Evolutionary conservation across 2,329 filamentous ascomycete genomes (phyloP), one percentile per base, ranked within the genome.

Genomic region (Sarocladium strictum): DNA sequence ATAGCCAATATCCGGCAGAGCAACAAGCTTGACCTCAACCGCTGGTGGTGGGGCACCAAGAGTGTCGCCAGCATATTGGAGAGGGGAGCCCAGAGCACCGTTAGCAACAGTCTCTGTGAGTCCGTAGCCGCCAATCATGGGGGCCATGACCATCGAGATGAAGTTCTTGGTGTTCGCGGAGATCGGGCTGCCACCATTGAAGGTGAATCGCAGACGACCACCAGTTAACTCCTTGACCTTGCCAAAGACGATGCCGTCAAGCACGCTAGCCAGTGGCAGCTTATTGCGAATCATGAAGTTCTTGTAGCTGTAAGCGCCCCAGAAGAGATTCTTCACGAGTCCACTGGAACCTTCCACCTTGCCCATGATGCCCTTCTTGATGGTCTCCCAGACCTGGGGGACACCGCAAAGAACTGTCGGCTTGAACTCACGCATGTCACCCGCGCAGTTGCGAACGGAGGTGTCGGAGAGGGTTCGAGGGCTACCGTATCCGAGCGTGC

Each of bases 371-470:
- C 94, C 94, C 78, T 99, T 99, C 77, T 91, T 93, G 64, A 99
- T 87, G 1, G 90, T 92, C 74, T 99, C 94, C 92, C 93, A 99
- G 29, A 99, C 87, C 56, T 95, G 92, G 1, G 94, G 94, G 2
- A 99, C 94, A 69, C 94, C 94, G 37, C 97, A 88, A 67, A 99
- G 81, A 66, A 97, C 81, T 2, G 91, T 95, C 1, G 94, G 94
- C 62, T 81, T 82, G 67, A 97, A 87, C 66, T 97, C 92, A 57
- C 89, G 87, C 73, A 99, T 96, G 64, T 99, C 94, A 62, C 94
- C 93, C 61, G 86, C 84, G 75, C 89, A 97, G 71, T 97, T 94
- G 61, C 86, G 85, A 72, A 96, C 87, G 19, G 89, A 95, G 3
- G 76, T 72, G 67, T 97, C 93, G 7, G 92, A 89, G 54, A 99